phyloP scores from a whole-genome alignment of 2,329 filamentous ascomycete species.

The Domatiomyces catenatus region DNA sequence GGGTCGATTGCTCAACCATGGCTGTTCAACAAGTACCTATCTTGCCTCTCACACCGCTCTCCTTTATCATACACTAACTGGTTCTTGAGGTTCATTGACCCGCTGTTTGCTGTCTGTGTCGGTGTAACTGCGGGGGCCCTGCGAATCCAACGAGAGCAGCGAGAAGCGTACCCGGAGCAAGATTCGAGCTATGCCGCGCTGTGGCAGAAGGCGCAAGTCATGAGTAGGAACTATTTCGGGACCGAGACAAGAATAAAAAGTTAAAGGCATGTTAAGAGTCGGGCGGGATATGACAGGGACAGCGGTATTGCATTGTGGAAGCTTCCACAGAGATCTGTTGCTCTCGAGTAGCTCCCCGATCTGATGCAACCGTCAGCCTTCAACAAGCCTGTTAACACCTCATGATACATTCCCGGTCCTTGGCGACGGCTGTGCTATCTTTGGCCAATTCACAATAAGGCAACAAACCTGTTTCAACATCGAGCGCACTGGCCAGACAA shows the following conservation, averaged over 20 bases:
- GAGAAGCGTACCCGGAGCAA: conserved; percentile 29
- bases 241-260: conserved; percentile 3
- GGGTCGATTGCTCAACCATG: conserved; percentile 20
- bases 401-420: background rate
- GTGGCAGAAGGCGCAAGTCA: conserved; percentile 11
- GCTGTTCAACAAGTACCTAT: conserved; percentile 27
- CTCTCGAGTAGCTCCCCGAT: background rate
- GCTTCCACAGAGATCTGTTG: background rate
- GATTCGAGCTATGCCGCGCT: conserved; percentile 18
- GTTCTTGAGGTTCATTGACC: conserved; percentile 32
- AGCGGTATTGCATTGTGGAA: background rate
- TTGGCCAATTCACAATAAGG: background rate
- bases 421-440: background rate
- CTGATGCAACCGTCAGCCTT: background rate
- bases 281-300: background rate
- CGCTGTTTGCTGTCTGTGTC: conserved; percentile 39
- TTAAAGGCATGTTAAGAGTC: background rate
- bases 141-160: conserved; percentile 40
- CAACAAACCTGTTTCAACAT: background rate
- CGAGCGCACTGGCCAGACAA: background rate
- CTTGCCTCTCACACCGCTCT: conserved; percentile 2
- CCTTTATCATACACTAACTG: conserved; percentile 1
- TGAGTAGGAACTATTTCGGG: conserved; percentile 12
- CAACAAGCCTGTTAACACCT: background rate
- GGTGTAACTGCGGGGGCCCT: conserved; percentile 37